phyloP scores from a whole-genome alignment of 805 yeast species.

The Sporopachydermia lactativora region DNA sequence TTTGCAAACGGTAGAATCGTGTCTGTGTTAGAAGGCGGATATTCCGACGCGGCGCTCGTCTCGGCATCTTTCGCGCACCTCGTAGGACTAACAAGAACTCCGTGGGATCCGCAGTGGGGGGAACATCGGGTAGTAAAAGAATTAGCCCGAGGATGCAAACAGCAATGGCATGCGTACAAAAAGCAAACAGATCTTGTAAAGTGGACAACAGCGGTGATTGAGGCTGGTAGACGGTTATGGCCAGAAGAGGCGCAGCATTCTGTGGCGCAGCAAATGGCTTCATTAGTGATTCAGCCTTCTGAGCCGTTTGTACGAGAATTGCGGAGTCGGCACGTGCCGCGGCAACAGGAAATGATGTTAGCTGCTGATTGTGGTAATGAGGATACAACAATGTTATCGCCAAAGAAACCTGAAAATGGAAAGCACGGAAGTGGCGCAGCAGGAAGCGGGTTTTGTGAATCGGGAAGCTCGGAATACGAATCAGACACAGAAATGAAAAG shows the following conservation, averaged over 20 bases:
- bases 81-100: conserved; percentile 46
- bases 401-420: no score
- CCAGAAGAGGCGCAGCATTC: conserved; percentile 9
- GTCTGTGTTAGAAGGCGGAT: conserved; percentile 75
- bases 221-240: conserved; percentile 18
- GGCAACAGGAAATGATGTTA: no score
- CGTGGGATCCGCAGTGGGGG: conserved; percentile 57
- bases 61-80: conserved; percentile 74
- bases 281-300: neutral
- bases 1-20: conserved; percentile 47
- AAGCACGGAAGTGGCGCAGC: no score
- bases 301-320: neutral
- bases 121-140: conserved; percentile 47
- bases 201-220: conserved; percentile 17
- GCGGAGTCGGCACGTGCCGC: conserved; percentile 2
- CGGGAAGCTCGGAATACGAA: no score
- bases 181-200: conserved; percentile 21
- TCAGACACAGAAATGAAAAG: no score
- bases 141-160: conserved; percentile 52
- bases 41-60: conserved; percentile 65
- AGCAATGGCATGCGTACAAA: conserved; percentile 46
- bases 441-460: no score
- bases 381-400: no score
- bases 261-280: neutral
- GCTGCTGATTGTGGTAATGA: no score